Percentiles rank a stretch among this genome's conserved stretches.
Conservation (phyloP, 768 basidiomycete genomes). For the Russula virescens region DNA sequence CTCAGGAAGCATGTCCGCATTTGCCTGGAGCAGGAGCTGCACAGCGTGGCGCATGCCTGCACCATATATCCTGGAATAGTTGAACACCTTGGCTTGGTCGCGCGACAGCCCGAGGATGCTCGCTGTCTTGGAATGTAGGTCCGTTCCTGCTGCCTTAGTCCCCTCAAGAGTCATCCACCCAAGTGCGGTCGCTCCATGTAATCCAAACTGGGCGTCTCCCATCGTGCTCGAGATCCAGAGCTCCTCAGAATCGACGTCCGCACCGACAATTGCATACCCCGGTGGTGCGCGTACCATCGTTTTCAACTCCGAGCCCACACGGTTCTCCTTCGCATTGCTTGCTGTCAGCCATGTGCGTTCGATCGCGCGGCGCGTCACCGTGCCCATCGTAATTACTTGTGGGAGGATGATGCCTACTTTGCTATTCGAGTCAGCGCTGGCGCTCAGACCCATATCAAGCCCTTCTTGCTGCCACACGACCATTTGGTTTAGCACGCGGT, state of each 20-base stretch:
- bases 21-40: constrained; percentile 80
- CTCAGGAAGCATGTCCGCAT: constrained; percentile 69
- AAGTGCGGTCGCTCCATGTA: constrained; percentile 93
- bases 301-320: constrained; percentile 97
- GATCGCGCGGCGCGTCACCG: constrained; percentile 94
- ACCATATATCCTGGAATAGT: constrained; percentile 98
- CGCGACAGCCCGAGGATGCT: constrained; percentile 87
- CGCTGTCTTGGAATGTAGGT: constrained; percentile 95
- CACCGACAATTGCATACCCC: constrained; percentile 93
- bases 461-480: constrained; percentile 72
- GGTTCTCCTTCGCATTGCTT: constrained; percentile 94
- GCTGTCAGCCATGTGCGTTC: constrained; percentile 99
- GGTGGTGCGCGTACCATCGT: constrained; percentile 94
- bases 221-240: constrained; percentile 98
- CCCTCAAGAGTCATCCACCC: constrained; percentile 99
- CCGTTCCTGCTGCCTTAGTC: constrained; percentile 89
- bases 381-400: constrained; percentile 97
- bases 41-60: constrained; percentile 94
- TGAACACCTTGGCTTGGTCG: constrained; percentile 97
- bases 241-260: constrained; percentile 98
- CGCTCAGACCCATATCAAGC: constrained; percentile 47
- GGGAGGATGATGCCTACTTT: constrained; percentile 92
- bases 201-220: constrained; percentile 96
- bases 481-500: constrained; percentile 88
- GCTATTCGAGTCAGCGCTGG: constrained; percentile 28